phyloP scores from a whole-genome alignment of 1,139 yeast species.

The Meyerozyma elateridarum region DNA sequence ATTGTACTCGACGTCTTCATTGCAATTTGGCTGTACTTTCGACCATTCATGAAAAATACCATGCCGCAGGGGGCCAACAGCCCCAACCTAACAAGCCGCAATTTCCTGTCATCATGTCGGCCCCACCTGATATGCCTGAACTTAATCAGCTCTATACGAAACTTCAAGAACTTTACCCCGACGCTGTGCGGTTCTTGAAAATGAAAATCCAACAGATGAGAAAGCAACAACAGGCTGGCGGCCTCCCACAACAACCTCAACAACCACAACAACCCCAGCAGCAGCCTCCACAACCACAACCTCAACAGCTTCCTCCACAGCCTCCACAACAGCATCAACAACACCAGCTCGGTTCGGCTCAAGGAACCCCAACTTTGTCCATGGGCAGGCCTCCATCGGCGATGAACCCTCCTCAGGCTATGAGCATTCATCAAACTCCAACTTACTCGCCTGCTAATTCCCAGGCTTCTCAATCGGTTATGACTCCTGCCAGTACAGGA shows the following conservation, averaged over 20 bases:
- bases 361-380: no score
- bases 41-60: conserved; percentile 48
- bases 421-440: conserved; percentile 3
- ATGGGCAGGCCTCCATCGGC: no score
- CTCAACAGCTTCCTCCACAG: conserved; percentile 4
- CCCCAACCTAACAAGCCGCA: conserved; percentile 30
- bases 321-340: conserved; percentile 5
- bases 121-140: conserved; percentile 56
- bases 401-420: neutral
- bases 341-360: no score
- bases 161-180: conserved; percentile 51
- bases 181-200: conserved; percentile 47
- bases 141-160: conserved; percentile 41
- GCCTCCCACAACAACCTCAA: conserved; percentile 10
- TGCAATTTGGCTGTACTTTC: conserved; percentile 51
- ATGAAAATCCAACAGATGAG: conserved; percentile 42
- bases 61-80: conserved; percentile 25
- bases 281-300: conserved; percentile 3
- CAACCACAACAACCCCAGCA: neutral
- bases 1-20: conserved; percentile 49
- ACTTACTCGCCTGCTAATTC: conserved; percentile 3
- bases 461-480: neutral
- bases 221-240: conserved; percentile 23
- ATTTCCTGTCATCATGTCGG: conserved; percentile 48
- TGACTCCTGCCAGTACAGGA: neutral